These are phyloP conservation scores for Mycena rebaudengoi DNA, from an alignment of 768 basidiomycete genomes.

Conservation along the genomic window DNA sequence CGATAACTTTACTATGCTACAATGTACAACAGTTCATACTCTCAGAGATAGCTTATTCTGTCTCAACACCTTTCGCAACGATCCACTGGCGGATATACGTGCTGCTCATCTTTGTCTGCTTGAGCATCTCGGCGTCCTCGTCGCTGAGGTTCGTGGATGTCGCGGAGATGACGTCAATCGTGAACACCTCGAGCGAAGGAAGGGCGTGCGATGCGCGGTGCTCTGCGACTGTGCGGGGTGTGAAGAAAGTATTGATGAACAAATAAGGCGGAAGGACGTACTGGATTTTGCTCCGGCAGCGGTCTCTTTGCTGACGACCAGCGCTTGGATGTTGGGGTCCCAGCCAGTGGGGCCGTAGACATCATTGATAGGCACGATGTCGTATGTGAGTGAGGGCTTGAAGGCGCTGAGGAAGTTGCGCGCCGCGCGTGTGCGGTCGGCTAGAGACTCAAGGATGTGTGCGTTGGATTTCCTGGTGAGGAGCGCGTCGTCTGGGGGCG, in stretches of 20 bases:
- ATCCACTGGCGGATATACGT: slow-evolving; percentile 94
- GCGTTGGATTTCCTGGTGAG: slow-evolving; percentile 76
- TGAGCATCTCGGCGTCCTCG: slow-evolving; percentile 73
- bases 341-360: slow-evolving; percentile 91
- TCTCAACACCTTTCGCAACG: slow-evolving; percentile 47
- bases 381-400: slow-evolving; percentile 67
- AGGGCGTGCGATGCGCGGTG: slow-evolving; percentile 65
- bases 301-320: slow-evolving; percentile 94
- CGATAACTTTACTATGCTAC: no score
- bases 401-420: slow-evolving; percentile 77
- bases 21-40: no score
- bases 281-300: slow-evolving; percentile 76
- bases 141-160: slow-evolving; percentile 65
- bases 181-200: slow-evolving; percentile 68
- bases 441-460: slow-evolving; percentile 70
- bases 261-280: slow-evolving; percentile 46
- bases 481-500: slow-evolving; percentile 70
- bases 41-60: no score
- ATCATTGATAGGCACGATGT: slow-evolving; percentile 81
- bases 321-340: slow-evolving; percentile 88
- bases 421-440: slow-evolving; percentile 62
- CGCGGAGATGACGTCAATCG: slow-evolving; percentile 91
- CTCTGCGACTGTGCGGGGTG: slow-evolving; percentile 60
- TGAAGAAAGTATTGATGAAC: not conserved
- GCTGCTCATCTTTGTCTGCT: slow-evolving; percentile 91